A percentile compares a stretch with the other conserved stretches of the same genome.
phyloP scores from a whole-genome alignment of 176 grass and related monocot genomes.

The Aegilops sharonensis region DNA sequence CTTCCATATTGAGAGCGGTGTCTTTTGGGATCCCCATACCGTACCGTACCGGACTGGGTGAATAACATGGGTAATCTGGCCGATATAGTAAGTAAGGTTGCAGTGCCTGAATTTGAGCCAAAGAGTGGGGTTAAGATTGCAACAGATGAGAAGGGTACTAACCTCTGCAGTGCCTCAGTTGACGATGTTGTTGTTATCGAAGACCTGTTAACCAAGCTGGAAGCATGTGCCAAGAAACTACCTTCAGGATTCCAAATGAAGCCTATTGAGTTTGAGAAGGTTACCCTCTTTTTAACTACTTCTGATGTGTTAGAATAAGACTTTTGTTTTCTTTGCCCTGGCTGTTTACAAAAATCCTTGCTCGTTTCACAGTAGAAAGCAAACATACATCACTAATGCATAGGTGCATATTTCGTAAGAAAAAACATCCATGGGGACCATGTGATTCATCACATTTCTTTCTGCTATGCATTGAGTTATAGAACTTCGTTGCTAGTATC shows the following conservation, averaged over 20 bases:
- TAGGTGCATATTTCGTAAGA: background rate
- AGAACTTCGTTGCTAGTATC: background rate
- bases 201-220: constrained; percentile 60
- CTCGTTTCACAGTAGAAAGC: constrained; percentile 7
- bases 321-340: background rate
- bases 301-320: background rate
- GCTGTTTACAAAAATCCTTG: background rate
- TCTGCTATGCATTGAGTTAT: constrained; percentile 8
- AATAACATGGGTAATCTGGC: constrained; percentile 37
- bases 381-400: background rate
- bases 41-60: constrained; percentile 60
- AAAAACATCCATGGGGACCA: background rate
- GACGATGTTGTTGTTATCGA: constrained; percentile 49
- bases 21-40: constrained; percentile 67
- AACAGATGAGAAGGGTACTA: constrained; percentile 61
- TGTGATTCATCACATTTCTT: background rate
- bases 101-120: constrained; percentile 59
- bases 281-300: constrained; percentile 26
- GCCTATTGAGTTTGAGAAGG: constrained; percentile 65
- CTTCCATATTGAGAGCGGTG: constrained; percentile 65
- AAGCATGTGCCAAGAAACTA: constrained; percentile 58
- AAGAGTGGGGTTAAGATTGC: constrained; percentile 51
- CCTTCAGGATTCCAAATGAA: constrained; percentile 64
- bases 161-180: constrained; percentile 47
- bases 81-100: constrained; percentile 52